Conservation (phyloP, 2,329 filamentous ascomycete species). For the Aspergillus phoenicis region DNA sequence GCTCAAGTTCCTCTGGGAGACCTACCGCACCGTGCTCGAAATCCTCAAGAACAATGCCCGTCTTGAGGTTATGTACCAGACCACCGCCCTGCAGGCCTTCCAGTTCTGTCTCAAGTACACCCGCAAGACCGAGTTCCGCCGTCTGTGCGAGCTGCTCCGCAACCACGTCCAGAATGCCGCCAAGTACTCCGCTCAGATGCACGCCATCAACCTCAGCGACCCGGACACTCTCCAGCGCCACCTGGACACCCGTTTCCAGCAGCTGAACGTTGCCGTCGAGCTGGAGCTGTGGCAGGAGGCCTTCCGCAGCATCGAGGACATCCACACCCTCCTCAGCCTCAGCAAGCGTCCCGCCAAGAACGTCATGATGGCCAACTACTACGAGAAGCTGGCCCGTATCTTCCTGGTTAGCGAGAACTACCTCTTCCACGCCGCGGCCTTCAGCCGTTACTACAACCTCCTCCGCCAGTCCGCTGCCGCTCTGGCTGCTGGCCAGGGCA, state of each 20-base stretch:
- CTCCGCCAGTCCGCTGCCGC: constrained; percentile 85
- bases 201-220: constrained; percentile 98
- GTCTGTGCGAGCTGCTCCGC: constrained; percentile 94
- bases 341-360: constrained; percentile 99
- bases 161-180: constrained; percentile 99
- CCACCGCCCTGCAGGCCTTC: constrained; percentile 96
- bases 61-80: constrained; percentile 97
- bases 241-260: constrained; percentile 96
- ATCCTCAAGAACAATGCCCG: constrained; percentile 99
- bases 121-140: constrained; percentile 98
- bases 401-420: constrained; percentile 99
- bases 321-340: constrained; percentile 93
- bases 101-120: constrained; percentile 98
- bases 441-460: constrained; percentile 96
- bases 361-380: constrained; percentile 99
- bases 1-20: constrained; percentile 99
- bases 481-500: constrained; percentile 79
- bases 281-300: constrained; percentile 99
- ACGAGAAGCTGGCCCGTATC: constrained; percentile 97
- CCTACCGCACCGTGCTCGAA: constrained; percentile 95
- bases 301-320: constrained; percentile 98
- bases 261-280: constrained; percentile 96
- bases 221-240: constrained; percentile 96
- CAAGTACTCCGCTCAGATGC: constrained; percentile 99
- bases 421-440: constrained; percentile 96